Evolutionary conservation across 1,139 yeast genomes (phyloP).

Genomic region (Pichia sp.): DNA sequence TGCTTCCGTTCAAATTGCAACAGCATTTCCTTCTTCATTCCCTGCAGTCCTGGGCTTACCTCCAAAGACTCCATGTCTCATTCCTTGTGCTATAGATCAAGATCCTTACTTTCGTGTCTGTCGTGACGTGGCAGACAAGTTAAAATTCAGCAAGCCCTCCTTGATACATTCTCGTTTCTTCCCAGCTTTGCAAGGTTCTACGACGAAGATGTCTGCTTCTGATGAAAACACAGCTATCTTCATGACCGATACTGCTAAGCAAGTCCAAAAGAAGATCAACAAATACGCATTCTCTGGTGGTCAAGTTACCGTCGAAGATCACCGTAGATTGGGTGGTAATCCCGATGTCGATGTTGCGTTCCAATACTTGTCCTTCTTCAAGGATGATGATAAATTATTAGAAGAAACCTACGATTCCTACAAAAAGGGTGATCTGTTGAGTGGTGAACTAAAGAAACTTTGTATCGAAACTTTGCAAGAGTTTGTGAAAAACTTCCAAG

Average conservation of each 20-base stretch:
- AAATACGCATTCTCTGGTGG: conserved; percentile 98
- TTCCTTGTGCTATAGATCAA: conserved; percentile 99
- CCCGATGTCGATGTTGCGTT: conserved; percentile 95
- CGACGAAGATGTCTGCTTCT: conserved; percentile 96
- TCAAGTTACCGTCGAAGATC: conserved; percentile 80
- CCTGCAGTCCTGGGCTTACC: conserved; percentile 88
- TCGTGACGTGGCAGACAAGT: conserved; percentile 93
- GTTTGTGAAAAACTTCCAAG: conserved; percentile 80
- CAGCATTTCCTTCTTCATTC: conserved; percentile 93
- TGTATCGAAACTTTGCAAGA: conserved; percentile 78
- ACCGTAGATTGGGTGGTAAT: conserved; percentile 83
- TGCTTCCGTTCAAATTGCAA: conserved; percentile 93
- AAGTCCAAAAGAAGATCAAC: conserved; percentile 90
- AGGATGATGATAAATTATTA: conserved; percentile 81
- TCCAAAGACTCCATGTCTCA: conserved; percentile 86
- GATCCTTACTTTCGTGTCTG: conserved; percentile 98
- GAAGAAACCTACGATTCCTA: conserved; percentile 60
- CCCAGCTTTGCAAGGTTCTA: conserved; percentile 97
- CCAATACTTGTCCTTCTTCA: conserved; percentile 87
- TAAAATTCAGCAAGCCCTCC: conserved; percentile 87
- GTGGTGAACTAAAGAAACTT: conserved; percentile 90
- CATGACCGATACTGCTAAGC: conserved; percentile 92
- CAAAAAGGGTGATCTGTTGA: conserved; percentile 74
- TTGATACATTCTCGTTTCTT: conserved; percentile 91
- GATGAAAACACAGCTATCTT: conserved; percentile 77